Evolutionary conservation across 2,329 filamentous ascomycete genomes (phyloP), one percentile per base, ranked within the genome.

Genomic region (Botrytis tulipae): DNA sequence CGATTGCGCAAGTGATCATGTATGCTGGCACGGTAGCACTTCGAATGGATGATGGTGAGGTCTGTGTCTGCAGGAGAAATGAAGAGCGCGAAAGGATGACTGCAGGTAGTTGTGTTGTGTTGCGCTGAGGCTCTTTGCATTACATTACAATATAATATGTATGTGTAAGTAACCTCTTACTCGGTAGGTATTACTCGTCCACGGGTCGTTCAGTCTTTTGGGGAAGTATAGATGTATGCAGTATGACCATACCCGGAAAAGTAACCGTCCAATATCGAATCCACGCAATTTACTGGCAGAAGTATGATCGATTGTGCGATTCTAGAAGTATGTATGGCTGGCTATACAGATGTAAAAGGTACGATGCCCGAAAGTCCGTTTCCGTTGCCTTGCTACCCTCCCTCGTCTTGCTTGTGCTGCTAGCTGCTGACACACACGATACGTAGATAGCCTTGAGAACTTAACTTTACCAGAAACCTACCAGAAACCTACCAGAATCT

Each of bases 21-120:
- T 42, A 57, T n/a, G 16, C n/a, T 57, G n/a, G 51, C 51, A 57
- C 37, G 32, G 48, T 22, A 29, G 62, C 32, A 48, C 46, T 68
- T 68, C 6, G 66, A 68, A 68, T 7, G 66, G 44, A 57, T 32
- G 51, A 44, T 40, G 60, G 66, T 57, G 66, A 42, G 48, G 66
- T 69, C 66, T 57, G 65, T 51, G 46, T 54, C 44, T 54, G 25
- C 29, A 42, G n/a, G 35, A 57, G 66, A 69, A 57, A 69, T 57
- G 35, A 57, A 32, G 48, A 44, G 12, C 35, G 66, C 48, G 66
- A 32, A 44, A 59, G 25, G 66, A 57, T 69, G 29, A 59, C 66
- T 42, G 51, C 51, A 57, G 51, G n/a, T 18, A 32, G n/a, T 16
- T 29, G n/a, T 20, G 60, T 62, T 69, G 66, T n/a, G 66, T 68